Base-by-base conservation (phyloP, 495 filamentous ascomycete genomes). In the Penicillium salamii region DNA sequence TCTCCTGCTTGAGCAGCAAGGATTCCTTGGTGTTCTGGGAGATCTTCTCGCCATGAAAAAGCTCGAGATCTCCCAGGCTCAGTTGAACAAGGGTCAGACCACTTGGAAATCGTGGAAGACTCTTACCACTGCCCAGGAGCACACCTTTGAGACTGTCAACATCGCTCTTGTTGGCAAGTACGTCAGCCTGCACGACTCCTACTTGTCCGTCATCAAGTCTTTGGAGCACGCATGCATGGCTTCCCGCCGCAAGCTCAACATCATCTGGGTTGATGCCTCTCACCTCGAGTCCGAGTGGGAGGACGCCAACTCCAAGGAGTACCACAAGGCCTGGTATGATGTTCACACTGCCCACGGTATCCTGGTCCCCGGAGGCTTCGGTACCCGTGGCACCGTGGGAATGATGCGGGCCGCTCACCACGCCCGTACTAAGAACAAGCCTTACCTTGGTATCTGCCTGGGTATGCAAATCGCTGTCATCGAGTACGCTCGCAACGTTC, bases 161-260 rank as follows among this genome's bases (percentile, higher is more conserved):
- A 95, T 98, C 60, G 90, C 82, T 5, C 76, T 98, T 5, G 91
- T 98, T 19, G 93, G 93, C 52, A 97, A 98, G 66, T 97, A 97
- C 66, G 83, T 80, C 14, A 76, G 80, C 13, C 79, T 91, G 17
- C 84, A 90, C 33, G 93, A 98, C 66, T 80, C 85, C 5, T 97
- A 97, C 59, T 75, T 92, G 26, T 85, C 78, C 48, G 87, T 95
- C 18, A 77, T 79, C 58, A 96, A 96, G 65, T 78, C 89, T 0
- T 74, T 98, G 2, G 93, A 97, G 65, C 93, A 97, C 66, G 82
- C 88, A 2, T 79, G 91, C 3, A 98, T 98, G 93, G 78, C 80
- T 28, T 92, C 89, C 67, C 71, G 77, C 33, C 82, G 82, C 46
- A 93, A 92, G 61, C 77, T 98, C 14, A 78, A 91, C 42, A 66